Evolutionary conservation across 2,329 filamentous ascomycete species (phyloP), one percentile per base, ranked within the genome.

Genomic region (Capronia coronata): DNA sequence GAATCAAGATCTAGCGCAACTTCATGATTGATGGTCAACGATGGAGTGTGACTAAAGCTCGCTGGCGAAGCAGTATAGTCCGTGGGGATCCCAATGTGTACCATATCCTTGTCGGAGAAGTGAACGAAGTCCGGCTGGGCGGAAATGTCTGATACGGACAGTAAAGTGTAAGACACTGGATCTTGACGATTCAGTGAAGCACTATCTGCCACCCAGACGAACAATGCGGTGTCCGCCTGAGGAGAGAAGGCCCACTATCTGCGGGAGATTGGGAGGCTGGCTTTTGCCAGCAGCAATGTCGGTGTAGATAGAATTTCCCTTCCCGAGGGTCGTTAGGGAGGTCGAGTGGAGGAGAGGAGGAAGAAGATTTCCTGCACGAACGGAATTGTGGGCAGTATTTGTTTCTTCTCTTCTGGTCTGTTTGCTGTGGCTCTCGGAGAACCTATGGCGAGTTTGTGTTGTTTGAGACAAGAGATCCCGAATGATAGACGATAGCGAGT

Each of bases 141-240:
- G 45, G 44, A 48, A 52, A 52, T 46, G 32, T 40, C 35, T 46
- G 43, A 19, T 39, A 11, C 43, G 40, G 46, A 40, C 48, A 50
- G 38, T 23, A 32, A 48, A 18, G 29, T 43, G 39, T 34, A 39
- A 48, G 48, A 52, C 56, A 59, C 58, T 58, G 52, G 52, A 37
- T 37, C 56, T 59, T 60, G 64, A 63, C 75, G 76, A 80, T 79
- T 58, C 55, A 60, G 78, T 83, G 85, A 86, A 93, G 88, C 89
- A 87, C 88, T 89, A 86, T 88, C 89, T 94, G 83, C 86, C 82
- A 79, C 87, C 82, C 87, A 94, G 88, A 91, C 87, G 87, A 90
- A 90, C 85, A 80, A 84, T 88, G 85, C 81, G 82, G 84, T 78
- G 86, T 86, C 78, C 86, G 88, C 79, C 82, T 86, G 87, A 90